Conservation (phyloP, 441 rosid genomes). For the Cnidoscolus chayamansa region DNA sequence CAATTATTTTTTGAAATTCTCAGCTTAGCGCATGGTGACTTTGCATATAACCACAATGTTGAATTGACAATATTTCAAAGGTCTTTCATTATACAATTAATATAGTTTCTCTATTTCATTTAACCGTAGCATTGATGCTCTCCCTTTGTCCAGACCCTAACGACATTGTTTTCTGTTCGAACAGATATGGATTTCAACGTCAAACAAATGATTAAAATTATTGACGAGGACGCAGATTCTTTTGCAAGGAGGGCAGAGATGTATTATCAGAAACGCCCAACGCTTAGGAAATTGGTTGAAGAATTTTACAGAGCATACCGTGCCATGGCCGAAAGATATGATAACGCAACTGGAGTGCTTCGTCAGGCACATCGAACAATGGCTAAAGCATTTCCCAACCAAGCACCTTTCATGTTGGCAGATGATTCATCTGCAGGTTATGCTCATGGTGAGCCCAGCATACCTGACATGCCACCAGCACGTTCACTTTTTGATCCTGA, state of each 20-base stretch:
- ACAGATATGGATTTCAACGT: conserved; percentile 96
- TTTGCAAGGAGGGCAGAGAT: conserved; percentile 98
- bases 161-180: conserved; percentile 24
- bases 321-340: conserved; percentile 95
- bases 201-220: conserved; percentile 90
- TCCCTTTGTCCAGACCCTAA: not conserved
- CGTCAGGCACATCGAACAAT: conserved; percentile 87
- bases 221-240: conserved; percentile 99
- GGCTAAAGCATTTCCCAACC: conserved; percentile 93
- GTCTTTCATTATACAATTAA: not conserved
- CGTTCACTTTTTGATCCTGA: conserved; percentile 48
- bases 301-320: conserved; percentile 97
- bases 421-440: conserved; percentile 63
- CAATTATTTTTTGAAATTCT: not conserved
- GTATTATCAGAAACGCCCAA: conserved; percentile 96
- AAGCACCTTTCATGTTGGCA: conserved; percentile 52
- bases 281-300: conserved; percentile 94
- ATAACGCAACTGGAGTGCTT: conserved; percentile 86
- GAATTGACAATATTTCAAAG: not conserved
- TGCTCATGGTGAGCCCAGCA: conserved; percentile 58
- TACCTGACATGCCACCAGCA: conserved; percentile 56
- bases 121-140: conserved; percentile 16
- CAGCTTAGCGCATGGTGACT: not conserved
- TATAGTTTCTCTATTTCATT: not conserved
- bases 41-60: not conserved